A percentile compares a stretch with the other conserved stretches of the same genome.
Evolutionary conservation across 179 eudicot genomes (phyloP).

Genomic region (Beta lomatogona): DNA sequence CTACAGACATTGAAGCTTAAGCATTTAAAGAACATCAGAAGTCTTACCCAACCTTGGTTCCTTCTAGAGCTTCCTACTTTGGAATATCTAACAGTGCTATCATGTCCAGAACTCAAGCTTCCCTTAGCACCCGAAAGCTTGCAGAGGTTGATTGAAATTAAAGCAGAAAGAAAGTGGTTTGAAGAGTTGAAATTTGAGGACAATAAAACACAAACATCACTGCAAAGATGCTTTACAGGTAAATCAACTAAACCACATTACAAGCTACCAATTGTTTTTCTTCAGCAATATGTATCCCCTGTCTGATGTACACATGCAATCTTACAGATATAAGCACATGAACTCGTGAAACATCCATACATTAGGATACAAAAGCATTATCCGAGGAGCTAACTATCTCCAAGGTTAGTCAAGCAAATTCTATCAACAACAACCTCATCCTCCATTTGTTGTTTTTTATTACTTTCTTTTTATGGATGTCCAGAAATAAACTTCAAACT

Average conservation of each 20-base stretch:
- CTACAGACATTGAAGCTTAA: conserved; percentile 24
- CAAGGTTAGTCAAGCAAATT: background rate
- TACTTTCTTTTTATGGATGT: too few relatives aligned
- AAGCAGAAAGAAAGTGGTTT: conserved; percentile 32
- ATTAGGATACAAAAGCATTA: background rate
- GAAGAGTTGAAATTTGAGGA: conserved; percentile 26
- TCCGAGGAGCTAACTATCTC: background rate
- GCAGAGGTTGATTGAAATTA: conserved; percentile 20
- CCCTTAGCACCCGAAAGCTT: conserved; percentile 25
- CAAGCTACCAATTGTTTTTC: background rate
- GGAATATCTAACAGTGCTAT: conserved; percentile 23
- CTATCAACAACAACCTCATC: too few relatives aligned
- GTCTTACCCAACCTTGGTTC: conserved; percentile 14
- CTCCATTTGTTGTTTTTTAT: too few relatives aligned
- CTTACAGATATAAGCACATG: background rate
- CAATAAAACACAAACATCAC: background rate
- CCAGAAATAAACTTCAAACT: too few relatives aligned
- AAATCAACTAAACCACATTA: background rate
- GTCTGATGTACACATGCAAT: background rate
- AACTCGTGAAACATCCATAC: background rate
- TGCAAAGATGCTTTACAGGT: conserved; percentile 27
- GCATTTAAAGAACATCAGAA: conserved; percentile 16
- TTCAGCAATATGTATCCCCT: background rate
- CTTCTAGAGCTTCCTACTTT: conserved; percentile 24
- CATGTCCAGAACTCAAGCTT: conserved; percentile 25